phyloP scores from a whole-genome alignment of 805 yeast species.

The Candida ulmi region DNA sequence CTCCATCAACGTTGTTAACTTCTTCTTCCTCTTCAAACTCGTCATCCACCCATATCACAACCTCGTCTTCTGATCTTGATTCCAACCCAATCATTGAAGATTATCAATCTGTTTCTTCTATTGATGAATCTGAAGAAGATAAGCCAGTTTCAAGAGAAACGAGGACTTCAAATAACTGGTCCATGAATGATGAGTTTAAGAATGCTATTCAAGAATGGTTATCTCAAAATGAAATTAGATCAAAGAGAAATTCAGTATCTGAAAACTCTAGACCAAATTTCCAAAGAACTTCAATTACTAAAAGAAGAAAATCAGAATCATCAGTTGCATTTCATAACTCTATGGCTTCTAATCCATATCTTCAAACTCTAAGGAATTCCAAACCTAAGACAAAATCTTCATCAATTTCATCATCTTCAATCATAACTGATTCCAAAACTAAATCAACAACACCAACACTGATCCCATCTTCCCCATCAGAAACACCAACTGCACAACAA shows the following conservation, averaged over 20 bases:
- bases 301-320: slow-evolving; percentile 22
- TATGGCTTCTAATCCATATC: neutral
- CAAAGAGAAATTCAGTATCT: neutral
- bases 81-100: slow-evolving; percentile 2
- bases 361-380: neutral
- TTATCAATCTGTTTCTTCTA: slow-evolving; percentile 5
- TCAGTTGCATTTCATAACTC: slow-evolving; percentile 5
- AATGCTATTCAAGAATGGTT: slow-evolving; percentile 23
- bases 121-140: slow-evolving; percentile 2
- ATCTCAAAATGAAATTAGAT: slow-evolving; percentile 14
- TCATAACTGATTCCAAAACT: neutral
- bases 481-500: no score
- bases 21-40: slow-evolving; percentile 6
- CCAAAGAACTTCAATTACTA: slow-evolving; percentile 8
- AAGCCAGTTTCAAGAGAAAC: neutral
- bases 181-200: slow-evolving; percentile 23
- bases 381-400: slow-evolving; percentile 1
- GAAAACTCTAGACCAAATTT: slow-evolving; percentile 4
- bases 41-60: slow-evolving; percentile 3
- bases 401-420: neutral
- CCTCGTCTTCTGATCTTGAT: slow-evolving; percentile 1
- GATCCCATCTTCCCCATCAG: no score
- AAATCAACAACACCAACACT: neutral
- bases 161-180: slow-evolving; percentile 10
- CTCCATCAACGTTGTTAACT: neutral